Percentiles rank a stretch among this genome's conserved stretches.
Evolutionary conservation across 768 basidiomycete genomes (phyloP).

Genomic region (Phylloporus arenicola): DNA sequence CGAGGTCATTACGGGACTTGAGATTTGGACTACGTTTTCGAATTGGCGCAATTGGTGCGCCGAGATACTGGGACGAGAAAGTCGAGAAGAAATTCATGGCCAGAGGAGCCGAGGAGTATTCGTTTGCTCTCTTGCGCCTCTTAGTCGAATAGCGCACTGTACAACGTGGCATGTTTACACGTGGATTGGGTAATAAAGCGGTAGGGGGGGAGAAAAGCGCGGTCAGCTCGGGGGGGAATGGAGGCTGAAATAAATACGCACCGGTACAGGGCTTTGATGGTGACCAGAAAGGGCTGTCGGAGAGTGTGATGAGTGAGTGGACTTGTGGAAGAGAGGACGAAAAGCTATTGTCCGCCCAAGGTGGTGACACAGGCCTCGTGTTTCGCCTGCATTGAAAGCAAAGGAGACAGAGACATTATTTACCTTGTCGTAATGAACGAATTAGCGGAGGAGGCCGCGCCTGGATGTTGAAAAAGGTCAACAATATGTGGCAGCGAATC

Average conservation of each 20-base stretch:
- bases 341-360: constrained; percentile 26
- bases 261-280: constrained; percentile 20
- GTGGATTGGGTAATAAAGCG: constrained; percentile 2
- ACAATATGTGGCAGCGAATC: background rate
- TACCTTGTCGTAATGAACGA: constrained; percentile 59
- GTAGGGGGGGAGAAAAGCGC: background rate
- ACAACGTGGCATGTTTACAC: constrained; percentile 32
- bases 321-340: constrained; percentile 18
- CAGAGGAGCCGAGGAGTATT: constrained; percentile 25
- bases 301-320: constrained; percentile 20
- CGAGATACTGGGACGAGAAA: constrained; percentile 40
- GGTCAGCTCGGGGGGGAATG: constrained; percentile 12
- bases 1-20: constrained; percentile 46
- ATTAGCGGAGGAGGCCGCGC: constrained; percentile 68
- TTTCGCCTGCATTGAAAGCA: constrained; percentile 14
- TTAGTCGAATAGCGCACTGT: constrained; percentile 40
- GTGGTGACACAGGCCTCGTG: constrained; percentile 19
- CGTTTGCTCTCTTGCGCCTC: constrained; percentile 40
- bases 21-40: constrained; percentile 46
- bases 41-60: constrained; percentile 34
- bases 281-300: constrained; percentile 23
- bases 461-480: constrained; percentile 30
- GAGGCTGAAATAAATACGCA: constrained; percentile 28
- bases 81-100: constrained; percentile 54
- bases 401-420: constrained; percentile 21